Conservation (phyloP, 2,329 filamentous ascomycete species). For the Pseudovirgaria hyperparasitica region DNA sequence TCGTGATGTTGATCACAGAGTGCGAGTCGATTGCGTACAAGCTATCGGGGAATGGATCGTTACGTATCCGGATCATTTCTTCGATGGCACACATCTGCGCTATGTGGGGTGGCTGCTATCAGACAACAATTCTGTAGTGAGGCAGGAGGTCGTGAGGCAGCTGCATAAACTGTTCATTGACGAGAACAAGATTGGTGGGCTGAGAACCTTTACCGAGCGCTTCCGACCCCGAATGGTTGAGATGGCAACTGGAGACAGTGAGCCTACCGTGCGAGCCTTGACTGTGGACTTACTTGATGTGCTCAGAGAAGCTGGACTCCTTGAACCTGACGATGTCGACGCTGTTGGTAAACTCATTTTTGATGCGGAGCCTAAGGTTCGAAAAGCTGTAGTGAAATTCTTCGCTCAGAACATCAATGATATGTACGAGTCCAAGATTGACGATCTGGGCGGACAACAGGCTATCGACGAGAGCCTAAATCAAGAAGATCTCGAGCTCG, state of each 20-base stretch:
- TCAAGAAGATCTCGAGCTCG: constrained; percentile 56
- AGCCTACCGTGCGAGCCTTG: constrained; percentile 64
- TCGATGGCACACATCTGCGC: constrained; percentile 78
- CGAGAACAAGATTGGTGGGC: constrained; percentile 58
- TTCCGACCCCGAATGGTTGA: constrained; percentile 82
- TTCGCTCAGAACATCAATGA: constrained; percentile 82
- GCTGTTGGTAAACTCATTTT: constrained; percentile 78
- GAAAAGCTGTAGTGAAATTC: constrained; percentile 81
- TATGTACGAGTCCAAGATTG: constrained; percentile 63
- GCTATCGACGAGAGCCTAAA: constrained; percentile 62
- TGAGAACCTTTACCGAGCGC: constrained; percentile 86
- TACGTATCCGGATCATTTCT: constrained; percentile 72
- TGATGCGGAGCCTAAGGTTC: constrained; percentile 70
- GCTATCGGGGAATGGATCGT: constrained; percentile 84
- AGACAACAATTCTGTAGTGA: constrained; percentile 59
- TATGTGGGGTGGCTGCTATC: constrained; percentile 95
- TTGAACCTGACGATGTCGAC: constrained; percentile 88
- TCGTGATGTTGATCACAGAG: constrained; percentile 80
- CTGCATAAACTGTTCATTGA: constrained; percentile 67
- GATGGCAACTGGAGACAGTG: constrained; percentile 78
- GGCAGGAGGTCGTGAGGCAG: constrained; percentile 79
- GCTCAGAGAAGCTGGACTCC: constrained; percentile 68
- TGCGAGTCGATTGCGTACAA: constrained; percentile 77
- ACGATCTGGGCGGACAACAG: constrained; percentile 74
- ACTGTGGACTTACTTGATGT: constrained; percentile 73